A percentile compares a stretch with the other conserved stretches of the same genome.
Evolutionary conservation across 352 stramenopile genomes (phyloP).

Genomic region (Thalassiosira oceanica): DNA sequence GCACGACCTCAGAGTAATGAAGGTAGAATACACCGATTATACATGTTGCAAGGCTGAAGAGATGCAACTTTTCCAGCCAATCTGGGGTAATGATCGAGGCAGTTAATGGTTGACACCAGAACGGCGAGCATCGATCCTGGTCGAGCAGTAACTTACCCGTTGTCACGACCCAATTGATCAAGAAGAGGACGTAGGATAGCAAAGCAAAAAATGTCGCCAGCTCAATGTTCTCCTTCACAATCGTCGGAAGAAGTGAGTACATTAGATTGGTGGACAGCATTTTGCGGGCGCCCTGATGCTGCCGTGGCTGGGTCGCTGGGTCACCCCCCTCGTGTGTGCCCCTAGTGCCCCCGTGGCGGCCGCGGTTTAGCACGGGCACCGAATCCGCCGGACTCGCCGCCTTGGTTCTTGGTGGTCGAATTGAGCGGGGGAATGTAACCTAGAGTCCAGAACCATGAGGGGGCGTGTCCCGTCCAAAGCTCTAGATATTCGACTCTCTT

Average conservation of each 20-base stretch:
- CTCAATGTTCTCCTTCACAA: conserved; percentile 30
- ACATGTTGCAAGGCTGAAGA: conserved; percentile 24
- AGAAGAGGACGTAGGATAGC: conserved; percentile 38
- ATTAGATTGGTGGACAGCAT: conserved; percentile 2
- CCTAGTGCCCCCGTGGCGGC: not conserved
- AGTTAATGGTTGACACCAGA: not conserved
- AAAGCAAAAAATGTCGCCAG: conserved; percentile 22
- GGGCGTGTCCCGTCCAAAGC: too few species aligned
- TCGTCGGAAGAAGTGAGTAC: conserved; percentile 14
- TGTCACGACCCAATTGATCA: conserved; percentile 40
- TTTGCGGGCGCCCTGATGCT: not conserved
- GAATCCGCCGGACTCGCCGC: too few species aligned
- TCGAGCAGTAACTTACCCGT: conserved; percentile 23
- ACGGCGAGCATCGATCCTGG: not conserved
- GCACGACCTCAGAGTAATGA: conserved; percentile 40
- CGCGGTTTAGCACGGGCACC: too few species aligned
- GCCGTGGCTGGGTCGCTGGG: not conserved
- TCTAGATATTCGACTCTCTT: too few species aligned
- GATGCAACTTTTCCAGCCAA: conserved; percentile 15
- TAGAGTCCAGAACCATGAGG: too few species aligned
- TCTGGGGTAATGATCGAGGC: conserved; percentile 1
- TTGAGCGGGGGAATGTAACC: too few species aligned
- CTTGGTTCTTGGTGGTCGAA: too few species aligned
- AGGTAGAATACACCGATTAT: conserved; percentile 34
- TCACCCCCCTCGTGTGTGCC: not conserved